Evolutionary conservation across 2,329 filamentous ascomycete species (phyloP), one percentile per base, ranked within the genome.

Genomic region (Penicillium sp.): DNA sequence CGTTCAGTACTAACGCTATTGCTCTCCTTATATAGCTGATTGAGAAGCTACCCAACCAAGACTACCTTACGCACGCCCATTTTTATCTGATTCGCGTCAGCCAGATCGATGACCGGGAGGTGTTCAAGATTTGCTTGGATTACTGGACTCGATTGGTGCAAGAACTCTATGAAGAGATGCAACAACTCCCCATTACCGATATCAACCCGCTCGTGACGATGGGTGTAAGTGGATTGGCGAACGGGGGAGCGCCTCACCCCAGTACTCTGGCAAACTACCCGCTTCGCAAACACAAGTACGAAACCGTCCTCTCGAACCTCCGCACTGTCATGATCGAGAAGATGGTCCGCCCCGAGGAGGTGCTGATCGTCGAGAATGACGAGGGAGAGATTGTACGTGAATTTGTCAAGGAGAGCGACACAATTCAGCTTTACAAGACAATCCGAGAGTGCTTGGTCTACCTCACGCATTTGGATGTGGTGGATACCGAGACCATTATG

Each of bases 91-190:
- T 99, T 69, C 88, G 93, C 60, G 97, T 99, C 74, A 97, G 92
- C 46, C 92, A 99, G 77, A 99, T 99, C 64, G 94, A 99, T 65
- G 95, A 99, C 70, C 88, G 94, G 52, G 94, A 99, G 74, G 96
- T 99, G 62, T 99, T 99, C 85, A 99, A 99, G 82, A 99, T 99
- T 69, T 96, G 90, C 72, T 81, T 99, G 59, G 95, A 99, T 74
- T 99, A 99, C 79, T 99, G 94, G 94, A 94, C 95, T 35, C 97
- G 97, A 77, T 83, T 97, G 49, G 95, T 99, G 6, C 93, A 96
- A 69, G 94, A 97, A 75, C 84, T 99, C 22, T 99, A 97, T 73
- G 94, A 99, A 73, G 94, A 99, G 79, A 97, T 97, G 92, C 94
- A 99, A 75, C 85, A 92, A 61, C 85, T 97, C 3, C 95, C 94